Evolutionary conservation across 23 red algal genomes (phyloP), one percentile per base, ranked within the genome.

Genomic region (Cyanidium caldarium): DNA sequence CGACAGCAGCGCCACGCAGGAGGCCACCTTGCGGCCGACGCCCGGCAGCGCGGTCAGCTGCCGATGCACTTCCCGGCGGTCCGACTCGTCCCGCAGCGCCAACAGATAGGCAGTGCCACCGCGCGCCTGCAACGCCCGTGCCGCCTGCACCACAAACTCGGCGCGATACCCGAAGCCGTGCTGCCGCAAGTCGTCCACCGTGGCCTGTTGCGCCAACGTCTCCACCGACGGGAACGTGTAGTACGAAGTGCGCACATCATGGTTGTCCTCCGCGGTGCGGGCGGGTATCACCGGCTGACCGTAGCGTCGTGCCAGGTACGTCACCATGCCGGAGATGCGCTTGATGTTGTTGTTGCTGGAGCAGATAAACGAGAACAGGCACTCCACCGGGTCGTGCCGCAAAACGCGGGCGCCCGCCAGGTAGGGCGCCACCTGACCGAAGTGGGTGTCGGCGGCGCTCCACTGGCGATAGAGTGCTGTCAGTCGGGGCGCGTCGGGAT

Each of bases 261-360:
- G 3, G 13, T 12, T 61, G 42, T 40, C 30, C 34, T 29, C 2
- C 2, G 20, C 5, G 20, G 3, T 3, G 2, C 29, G 37, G 33
- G 7, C 2, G 7, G 30, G 33, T 46, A 39, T 39, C 36, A 75
- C 37, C 3, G 65, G 41, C 36, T 84, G 20, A 28, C 91, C 91
- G 42, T 87, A 83, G 14, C 35, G 41, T 42, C 34, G 40, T 33
- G 83, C 91, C 14, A 96, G 69, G 39, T 37, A 80, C 25, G 51
- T 33, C 34, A 96, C 85, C 79, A 96, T 87, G 19, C 46, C 44
- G 12, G 80, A 57, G 35, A 96, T 96, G 14, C 91, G 65, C 23
- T 78, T 75, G 31, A 96, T 70, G 58, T 96, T 78, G 37, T 96
- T 96, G 65, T 96, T 96, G 13, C 51, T 70, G 2, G 91, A 96